These are phyloP conservation scores for Malus sieversii DNA, from an alignment of 306 rosid species.

Conservation along the genomic window DNA sequence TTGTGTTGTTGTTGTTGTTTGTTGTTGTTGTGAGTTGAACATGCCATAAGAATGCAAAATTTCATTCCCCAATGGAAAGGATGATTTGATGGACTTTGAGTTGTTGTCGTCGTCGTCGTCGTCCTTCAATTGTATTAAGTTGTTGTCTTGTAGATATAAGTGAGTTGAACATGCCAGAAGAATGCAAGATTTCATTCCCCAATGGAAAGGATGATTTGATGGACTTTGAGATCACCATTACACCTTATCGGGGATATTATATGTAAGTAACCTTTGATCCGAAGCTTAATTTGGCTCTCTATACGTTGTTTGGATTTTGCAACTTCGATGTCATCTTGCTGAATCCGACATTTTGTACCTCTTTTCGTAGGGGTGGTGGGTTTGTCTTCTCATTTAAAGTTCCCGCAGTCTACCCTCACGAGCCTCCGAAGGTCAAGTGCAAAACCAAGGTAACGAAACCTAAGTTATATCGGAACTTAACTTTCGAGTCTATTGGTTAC, in stretches of 20 bases:
- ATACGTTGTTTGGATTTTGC: neutral
- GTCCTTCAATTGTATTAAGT: neutral
- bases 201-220: slow-evolving; percentile 37
- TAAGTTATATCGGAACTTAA: neutral
- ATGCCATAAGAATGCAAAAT: too few species aligned
- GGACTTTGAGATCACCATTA: slow-evolving; percentile 35
- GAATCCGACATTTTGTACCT: neutral
- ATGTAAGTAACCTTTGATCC: slow-evolving; percentile 17
- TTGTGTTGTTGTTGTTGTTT: too few species aligned
- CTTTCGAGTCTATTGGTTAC: neutral
- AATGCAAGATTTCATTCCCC: slow-evolving; percentile 29
- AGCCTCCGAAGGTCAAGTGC: slow-evolving; percentile 42
- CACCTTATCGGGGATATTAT: slow-evolving; percentile 35
- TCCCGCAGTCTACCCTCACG: slow-evolving; percentile 35
- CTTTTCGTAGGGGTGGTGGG: slow-evolving; percentile 24
- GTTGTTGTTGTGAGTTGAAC: too few species aligned
- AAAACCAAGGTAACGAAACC: slow-evolving; percentile 28
- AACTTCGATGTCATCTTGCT: neutral
- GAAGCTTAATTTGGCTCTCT: too few species aligned
- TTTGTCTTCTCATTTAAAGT: slow-evolving; percentile 34
- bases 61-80: too few species aligned
- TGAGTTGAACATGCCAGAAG: slow-evolving; percentile 33
- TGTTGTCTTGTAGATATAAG: slow-evolving; percentile 24
- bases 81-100: too few species aligned
- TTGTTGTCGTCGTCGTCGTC: too few species aligned